A percentile compares a stretch with the other conserved stretches of the same genome.
Conservation (phyloP, 2,329 filamentous ascomycete genomes). For the Colletotrichum melonis region DNA sequence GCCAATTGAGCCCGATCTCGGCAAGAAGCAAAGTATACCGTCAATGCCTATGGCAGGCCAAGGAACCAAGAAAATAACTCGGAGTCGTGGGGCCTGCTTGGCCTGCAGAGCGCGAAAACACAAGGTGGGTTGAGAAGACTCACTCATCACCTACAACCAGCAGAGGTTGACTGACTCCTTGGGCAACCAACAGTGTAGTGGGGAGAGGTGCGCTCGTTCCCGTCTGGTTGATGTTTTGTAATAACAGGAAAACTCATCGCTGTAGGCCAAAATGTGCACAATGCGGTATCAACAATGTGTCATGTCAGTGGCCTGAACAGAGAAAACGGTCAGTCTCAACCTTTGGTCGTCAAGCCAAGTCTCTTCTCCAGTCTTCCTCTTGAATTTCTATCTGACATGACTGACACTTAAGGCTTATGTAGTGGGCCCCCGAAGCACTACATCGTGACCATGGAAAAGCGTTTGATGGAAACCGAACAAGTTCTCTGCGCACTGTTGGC, state of each 20-base stretch:
- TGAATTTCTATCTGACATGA: background rate
- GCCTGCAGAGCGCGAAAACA: slow-evolving; percentile 32
- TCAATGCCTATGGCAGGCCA: slow-evolving; percentile 5
- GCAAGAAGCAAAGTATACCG: background rate
- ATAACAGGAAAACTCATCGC: background rate
- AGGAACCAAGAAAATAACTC: background rate
- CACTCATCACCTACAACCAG: background rate
- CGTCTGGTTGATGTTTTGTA: background rate
- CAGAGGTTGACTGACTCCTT: background rate
- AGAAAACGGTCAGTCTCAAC: slow-evolving; percentile 23
- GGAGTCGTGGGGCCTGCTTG: slow-evolving; percentile 26
- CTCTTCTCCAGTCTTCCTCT: background rate
- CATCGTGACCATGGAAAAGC: slow-evolving; percentile 24
- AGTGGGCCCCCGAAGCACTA: slow-evolving; percentile 34
- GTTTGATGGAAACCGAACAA: slow-evolving; percentile 24
- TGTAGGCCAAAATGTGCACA: slow-evolving; percentile 32
- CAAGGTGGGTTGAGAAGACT: slow-evolving; percentile 8
- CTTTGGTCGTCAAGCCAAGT: no score
- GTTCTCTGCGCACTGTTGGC: slow-evolving; percentile 17
- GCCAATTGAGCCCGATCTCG: background rate
- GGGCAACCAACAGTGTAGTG: slow-evolving; percentile 17
- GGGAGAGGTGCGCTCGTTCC: slow-evolving; percentile 7
- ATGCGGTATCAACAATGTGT: slow-evolving; percentile 22
- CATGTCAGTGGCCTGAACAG: slow-evolving; percentile 32
- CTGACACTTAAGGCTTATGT: background rate